phyloP scores from a whole-genome alignment of 2,329 filamentous ascomycete genomes.

The Alternaria panax region DNA sequence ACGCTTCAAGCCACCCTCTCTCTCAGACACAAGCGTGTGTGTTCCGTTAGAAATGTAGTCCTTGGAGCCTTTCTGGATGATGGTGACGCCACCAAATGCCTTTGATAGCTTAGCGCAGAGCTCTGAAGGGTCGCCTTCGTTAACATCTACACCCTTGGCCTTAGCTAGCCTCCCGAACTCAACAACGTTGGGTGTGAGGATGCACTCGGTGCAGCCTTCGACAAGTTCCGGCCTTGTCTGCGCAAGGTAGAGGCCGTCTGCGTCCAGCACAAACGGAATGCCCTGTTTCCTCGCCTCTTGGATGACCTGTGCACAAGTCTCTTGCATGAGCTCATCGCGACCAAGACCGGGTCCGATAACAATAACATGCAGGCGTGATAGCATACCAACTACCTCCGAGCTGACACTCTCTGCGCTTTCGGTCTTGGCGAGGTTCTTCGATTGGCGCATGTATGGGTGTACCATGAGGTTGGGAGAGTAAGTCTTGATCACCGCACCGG shows the following conservation, averaged over 20 bases:
- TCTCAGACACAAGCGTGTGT: slow-evolving; percentile 76
- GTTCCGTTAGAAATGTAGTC: slow-evolving; percentile 86
- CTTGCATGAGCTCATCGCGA: slow-evolving; percentile 87
- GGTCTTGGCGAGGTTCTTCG: slow-evolving; percentile 62
- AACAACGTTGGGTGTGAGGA: slow-evolving; percentile 93
- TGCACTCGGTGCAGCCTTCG: slow-evolving; percentile 79
- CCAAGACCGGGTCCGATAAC: slow-evolving; percentile 93
- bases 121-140: slow-evolving; percentile 59
- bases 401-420: slow-evolving; percentile 70
- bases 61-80: slow-evolving; percentile 85
- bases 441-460: slow-evolving; percentile 90
- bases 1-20: slow-evolving; percentile 83
- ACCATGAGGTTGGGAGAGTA: slow-evolving; percentile 99
- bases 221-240: slow-evolving; percentile 78
- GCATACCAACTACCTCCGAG: slow-evolving; percentile 75
- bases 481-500: slow-evolving; percentile 87
- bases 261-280: slow-evolving; percentile 88
- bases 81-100: slow-evolving; percentile 84
- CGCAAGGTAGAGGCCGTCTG: slow-evolving; percentile 83
- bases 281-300: slow-evolving; percentile 73
- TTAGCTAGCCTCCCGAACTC: slow-evolving; percentile 87
- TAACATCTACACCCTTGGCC: slow-evolving; percentile 71
- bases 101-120: slow-evolving; percentile 74
- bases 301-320: slow-evolving; percentile 81
- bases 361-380: slow-evolving; percentile 86